These are phyloP conservation scores for Trichosanthes truncata DNA, from an alignment of 306 rosid genomes.

Conservation along the genomic window DNA sequence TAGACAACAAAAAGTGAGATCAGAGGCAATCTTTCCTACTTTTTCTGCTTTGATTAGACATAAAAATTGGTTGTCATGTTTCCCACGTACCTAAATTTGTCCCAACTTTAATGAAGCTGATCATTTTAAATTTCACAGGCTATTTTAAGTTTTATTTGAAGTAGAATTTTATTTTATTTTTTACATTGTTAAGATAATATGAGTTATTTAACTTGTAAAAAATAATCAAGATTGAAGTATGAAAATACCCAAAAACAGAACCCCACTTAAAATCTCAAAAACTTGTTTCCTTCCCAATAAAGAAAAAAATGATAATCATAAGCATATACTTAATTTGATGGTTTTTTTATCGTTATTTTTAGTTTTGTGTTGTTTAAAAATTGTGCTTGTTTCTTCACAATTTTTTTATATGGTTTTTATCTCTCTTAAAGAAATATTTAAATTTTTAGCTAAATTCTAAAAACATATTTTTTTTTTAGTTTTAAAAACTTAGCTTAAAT, in stretches of 20 bases:
- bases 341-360: too few species aligned
- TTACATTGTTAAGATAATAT: neutral
- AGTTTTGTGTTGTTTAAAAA: too few species aligned
- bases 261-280: neutral
- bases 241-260: neutral
- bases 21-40: conserved; percentile 7
- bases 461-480: too few species aligned
- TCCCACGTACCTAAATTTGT: neutral
- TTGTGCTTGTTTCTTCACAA: too few species aligned
- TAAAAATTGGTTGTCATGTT: neutral
- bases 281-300: neutral
- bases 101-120: neutral
- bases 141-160: neutral
- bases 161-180: neutral
- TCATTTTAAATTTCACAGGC: neutral
- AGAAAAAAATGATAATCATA: neutral
- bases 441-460: too few species aligned
- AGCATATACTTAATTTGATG: too few species aligned
- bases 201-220: neutral
- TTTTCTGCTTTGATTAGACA: conserved; percentile 8
- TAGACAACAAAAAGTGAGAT: conserved; percentile 7
- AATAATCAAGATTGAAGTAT: neutral
- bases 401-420: too few species aligned
- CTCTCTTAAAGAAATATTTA: too few species aligned
- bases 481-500: too few species aligned